Conservation (phyloP, 2,329 filamentous ascomycete species). For the Colletotrichum higginsianum region DNA sequence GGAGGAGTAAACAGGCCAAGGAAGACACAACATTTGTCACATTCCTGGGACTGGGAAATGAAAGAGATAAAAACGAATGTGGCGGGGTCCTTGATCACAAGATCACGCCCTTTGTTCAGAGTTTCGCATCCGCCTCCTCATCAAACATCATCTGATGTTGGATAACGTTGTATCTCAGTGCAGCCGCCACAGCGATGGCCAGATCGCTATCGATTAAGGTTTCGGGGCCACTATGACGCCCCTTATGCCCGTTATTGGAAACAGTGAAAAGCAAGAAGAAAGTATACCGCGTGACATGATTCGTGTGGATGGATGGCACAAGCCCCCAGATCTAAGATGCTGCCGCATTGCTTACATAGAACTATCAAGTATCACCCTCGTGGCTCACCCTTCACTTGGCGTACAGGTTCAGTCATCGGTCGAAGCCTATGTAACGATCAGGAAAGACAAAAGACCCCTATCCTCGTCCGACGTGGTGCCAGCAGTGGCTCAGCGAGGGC, state of each 20-base stretch:
- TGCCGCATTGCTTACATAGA: too few relatives aligned
- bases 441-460: neutral
- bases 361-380: too few relatives aligned
- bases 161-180: conserved; percentile 7
- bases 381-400: neutral
- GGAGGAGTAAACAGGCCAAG: neutral
- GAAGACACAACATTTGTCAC: neutral
- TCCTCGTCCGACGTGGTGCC: neutral
- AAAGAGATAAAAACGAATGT: conserved; percentile 15
- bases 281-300: conserved; percentile 1
- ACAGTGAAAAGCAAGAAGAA: conserved; percentile 28
- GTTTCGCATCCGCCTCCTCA: conserved; percentile 40
- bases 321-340: neutral
- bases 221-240: neutral
- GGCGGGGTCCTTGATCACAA: conserved; percentile 33
- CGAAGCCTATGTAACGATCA: neutral
- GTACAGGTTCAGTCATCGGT: too few relatives aligned
- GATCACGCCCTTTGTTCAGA: conserved; percentile 14
- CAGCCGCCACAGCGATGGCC: conserved; percentile 28
- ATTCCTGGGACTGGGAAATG: neutral
- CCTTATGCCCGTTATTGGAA: conserved; percentile 32
- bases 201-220: conserved; percentile 25
- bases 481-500: neutral
- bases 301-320: neutral
- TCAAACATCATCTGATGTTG: conserved; percentile 42